Conservation (phyloP, 768 basidiomycete genomes). For the Mycena filopes region DNA sequence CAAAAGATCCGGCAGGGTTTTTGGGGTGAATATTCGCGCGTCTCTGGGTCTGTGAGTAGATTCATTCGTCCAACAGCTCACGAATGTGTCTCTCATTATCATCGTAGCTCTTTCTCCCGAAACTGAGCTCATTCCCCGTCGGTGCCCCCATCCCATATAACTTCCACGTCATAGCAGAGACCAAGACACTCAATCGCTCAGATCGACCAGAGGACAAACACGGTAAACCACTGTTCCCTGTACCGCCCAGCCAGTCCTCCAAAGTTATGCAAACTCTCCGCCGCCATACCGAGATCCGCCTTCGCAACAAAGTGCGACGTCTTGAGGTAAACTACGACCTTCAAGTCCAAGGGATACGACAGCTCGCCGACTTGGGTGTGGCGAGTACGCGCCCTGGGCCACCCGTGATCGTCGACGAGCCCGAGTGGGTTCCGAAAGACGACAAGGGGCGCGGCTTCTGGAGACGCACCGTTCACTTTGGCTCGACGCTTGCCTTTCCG, state of each 20-base stretch:
- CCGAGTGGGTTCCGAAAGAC: constrained; percentile 19
- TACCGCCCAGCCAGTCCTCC: not conserved
- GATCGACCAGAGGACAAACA: constrained; percentile 10
- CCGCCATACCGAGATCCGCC: not conserved
- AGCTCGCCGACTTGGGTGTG: too few species aligned
- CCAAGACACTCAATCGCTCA: not conserved
- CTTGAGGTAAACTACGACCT: too few species aligned
- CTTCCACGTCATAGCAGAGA: constrained; percentile 8
- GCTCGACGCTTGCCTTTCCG: not conserved
- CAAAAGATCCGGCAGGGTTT: constrained; percentile 5
- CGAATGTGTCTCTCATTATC: too few species aligned
- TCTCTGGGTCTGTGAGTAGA: not conserved
- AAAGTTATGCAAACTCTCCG: not conserved
- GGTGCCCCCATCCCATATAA: constrained; percentile 6
- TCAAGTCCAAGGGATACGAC: too few species aligned
- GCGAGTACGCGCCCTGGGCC: too few species aligned
- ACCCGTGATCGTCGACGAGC: not conserved
- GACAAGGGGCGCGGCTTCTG: not conserved
- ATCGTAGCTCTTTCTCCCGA: too few species aligned
- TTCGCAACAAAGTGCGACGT: too few species aligned
- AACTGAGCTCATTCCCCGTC: constrained; percentile 2
- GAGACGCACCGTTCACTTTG: not conserved
- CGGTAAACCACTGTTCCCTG: constrained; percentile 18
- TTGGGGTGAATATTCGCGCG: constrained; percentile 16
- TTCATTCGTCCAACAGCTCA: not conserved